A percentile compares a stretch with the other conserved stretches of the same genome.
These are phyloP conservation scores for Penicillium sp. DNA, from an alignment of 2,329 filamentous ascomycete genomes.

Conservation along the genomic window DNA sequence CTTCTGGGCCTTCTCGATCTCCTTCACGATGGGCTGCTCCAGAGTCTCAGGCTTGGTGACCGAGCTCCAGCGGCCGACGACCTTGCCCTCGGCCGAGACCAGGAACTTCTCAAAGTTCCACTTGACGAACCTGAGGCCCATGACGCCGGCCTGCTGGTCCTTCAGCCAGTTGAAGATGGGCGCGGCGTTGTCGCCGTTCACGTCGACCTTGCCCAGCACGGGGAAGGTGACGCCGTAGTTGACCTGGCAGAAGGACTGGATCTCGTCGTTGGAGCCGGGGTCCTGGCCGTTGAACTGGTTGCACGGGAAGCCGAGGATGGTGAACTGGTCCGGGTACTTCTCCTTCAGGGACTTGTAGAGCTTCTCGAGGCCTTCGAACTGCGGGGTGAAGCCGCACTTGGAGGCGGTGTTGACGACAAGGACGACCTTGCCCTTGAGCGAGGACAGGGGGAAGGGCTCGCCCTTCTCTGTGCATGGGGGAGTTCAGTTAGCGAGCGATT, in stretches of 20 bases:
- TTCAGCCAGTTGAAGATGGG: constrained; percentile 77
- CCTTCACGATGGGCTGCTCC: constrained; percentile 71
- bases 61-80: constrained; percentile 82
- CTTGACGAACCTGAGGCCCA: constrained; percentile 90
- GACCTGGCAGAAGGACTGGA: constrained; percentile 80
- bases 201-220: constrained; percentile 85
- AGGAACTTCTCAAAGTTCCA: constrained; percentile 99
- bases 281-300: constrained; percentile 96
- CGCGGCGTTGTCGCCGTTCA: constrained; percentile 79
- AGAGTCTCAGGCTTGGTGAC: constrained; percentile 80
- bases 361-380: constrained; percentile 86
- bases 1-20: constrained; percentile 60
- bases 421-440: constrained; percentile 87
- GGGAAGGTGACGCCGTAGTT: constrained; percentile 96
- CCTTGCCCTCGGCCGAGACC: constrained; percentile 77
- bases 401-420: constrained; percentile 96
- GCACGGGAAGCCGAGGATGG: constrained; percentile 93
- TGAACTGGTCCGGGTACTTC: constrained; percentile 71
- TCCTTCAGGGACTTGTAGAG: constrained; percentile 76
- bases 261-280: constrained; percentile 75
- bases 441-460: constrained; percentile 63
- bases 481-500: too few species aligned
- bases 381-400: constrained; percentile 97
- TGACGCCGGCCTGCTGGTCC: constrained; percentile 69
- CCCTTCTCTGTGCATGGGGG: constrained; percentile 77